phyloP scores from a whole-genome alignment of 106 monocot genomes.

The Phalaenopsis aphrodite region DNA sequence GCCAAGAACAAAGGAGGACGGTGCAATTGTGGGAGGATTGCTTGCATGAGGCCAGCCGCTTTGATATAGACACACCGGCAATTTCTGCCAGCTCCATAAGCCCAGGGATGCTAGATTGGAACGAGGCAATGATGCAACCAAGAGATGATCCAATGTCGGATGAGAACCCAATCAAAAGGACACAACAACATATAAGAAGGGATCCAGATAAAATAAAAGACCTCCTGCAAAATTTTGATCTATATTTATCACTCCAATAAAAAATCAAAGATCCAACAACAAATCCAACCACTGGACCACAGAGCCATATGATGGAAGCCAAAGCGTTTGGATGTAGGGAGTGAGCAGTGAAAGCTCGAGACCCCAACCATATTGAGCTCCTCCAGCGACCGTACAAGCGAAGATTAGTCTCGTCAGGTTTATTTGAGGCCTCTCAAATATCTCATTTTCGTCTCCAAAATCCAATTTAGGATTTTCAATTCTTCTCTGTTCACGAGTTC shows the following conservation, averaged over 20 bases:
- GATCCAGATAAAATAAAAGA: too few relatives aligned
- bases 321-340: constrained; percentile 30
- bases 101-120: not conserved
- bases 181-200: too few relatives aligned
- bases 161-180: too few relatives aligned
- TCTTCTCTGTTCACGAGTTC: not conserved
- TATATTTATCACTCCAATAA: too few relatives aligned
- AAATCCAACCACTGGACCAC: too few relatives aligned
- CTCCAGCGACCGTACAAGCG: constrained; percentile 44
- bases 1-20: constrained; percentile 41
- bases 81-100: constrained; percentile 18
- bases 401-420: constrained; percentile 28
- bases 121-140: not conserved
- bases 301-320: too few relatives aligned
- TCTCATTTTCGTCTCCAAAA: not conserved
- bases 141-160: not conserved
- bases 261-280: too few relatives aligned
- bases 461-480: not conserved
- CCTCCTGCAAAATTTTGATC: too few relatives aligned
- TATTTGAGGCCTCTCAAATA: not conserved
- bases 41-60: constrained; percentile 72
- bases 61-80: constrained; percentile 48
- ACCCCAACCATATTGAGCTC: constrained; percentile 54
- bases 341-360: constrained; percentile 51
- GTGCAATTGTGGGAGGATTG: constrained; percentile 38